Base-by-base conservation (phyloP, 495 filamentous ascomycete genomes). In the Chaetomium cochliodes region DNA sequence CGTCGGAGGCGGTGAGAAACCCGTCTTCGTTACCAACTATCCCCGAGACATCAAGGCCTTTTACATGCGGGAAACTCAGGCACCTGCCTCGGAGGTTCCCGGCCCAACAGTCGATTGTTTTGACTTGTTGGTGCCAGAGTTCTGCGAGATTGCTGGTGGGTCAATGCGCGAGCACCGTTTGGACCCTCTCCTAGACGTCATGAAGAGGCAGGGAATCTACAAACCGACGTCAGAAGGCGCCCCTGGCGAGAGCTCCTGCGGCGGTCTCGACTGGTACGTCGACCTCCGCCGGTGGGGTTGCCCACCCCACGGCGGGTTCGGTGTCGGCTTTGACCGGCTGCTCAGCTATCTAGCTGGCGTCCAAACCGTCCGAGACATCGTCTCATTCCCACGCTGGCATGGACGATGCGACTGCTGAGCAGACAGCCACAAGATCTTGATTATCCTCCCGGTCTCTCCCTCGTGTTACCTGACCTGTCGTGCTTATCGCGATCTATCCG, bases 231-330 rank as follows among this genome's bases (percentile, higher is more conserved):
- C 58, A 11, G 66, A 65, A 25, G 62, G 69, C 3, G 60, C 33
- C 51, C 58, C 44, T 5, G 66, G 67, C 5, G 37, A 59, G 5
- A 12, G 20, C 16, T 62, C 65, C 50, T 66, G 18, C n/a, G 61
- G 59, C 66, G 74, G 69, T 66, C 81, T 98, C 16, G 84, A 90
- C 65, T 98, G 94, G 94, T 98, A 98, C 74, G 78, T 91, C n/a
- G 94, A 98, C 71, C 83, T 98, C 53, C 88, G 94, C 54, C 88
- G 90, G 62, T 98, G 92, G 87, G 94, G 94, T 28, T 92, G 88
- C 69, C 90, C 92, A 39, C 92, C 93, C n/a, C 94, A 98, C 73
- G 94, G 94, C 30, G 94, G 94, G 2, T 98, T 97, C 77, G 94
- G 94, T 3, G 73, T 98, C 58, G 94, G 94, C 0, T 96, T 97